These are phyloP conservation scores for Bifiguratus adelaidae DNA, from an alignment of 192 early-diverging fungal genomes.

Conservation along the genomic window DNA sequence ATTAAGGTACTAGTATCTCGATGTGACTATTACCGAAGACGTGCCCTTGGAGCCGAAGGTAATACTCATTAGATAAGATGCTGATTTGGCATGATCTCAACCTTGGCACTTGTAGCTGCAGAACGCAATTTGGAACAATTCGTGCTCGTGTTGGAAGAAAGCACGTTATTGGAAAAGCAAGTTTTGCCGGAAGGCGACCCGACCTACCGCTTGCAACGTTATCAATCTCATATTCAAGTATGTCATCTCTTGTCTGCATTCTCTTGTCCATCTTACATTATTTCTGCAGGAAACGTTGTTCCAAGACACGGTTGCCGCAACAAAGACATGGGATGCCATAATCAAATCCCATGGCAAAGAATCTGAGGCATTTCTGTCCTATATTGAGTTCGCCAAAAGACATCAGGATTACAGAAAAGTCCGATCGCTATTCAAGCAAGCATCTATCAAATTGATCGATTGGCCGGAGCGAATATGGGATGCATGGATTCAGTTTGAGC, in stretches of 20 bases:
- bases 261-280: neutral
- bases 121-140: no score
- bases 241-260: neutral
- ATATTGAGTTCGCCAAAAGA: constrained; percentile 20
- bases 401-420: constrained; percentile 7
- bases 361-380: constrained; percentile 22
- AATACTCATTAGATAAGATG: no score
- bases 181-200: constrained; percentile 21
- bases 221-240: constrained; percentile 22
- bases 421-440: constrained; percentile 13
- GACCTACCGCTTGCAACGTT: constrained; percentile 27
- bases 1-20: no score
- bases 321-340: constrained; percentile 22
- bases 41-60: no score
- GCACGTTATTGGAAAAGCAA: no score
- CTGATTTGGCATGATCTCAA: no score
- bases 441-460: constrained; percentile 13
- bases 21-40: no score
- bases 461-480: constrained; percentile 26
- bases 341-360: constrained; percentile 13
- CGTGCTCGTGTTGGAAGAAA: no score
- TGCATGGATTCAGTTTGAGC: constrained; percentile 19
- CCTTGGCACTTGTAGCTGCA: no score
- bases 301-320: constrained; percentile 9
- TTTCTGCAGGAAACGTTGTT: constrained; percentile 9